Base-by-base conservation (phyloP, 805 yeast species). In the Jamesozyma rosinii region DNA sequence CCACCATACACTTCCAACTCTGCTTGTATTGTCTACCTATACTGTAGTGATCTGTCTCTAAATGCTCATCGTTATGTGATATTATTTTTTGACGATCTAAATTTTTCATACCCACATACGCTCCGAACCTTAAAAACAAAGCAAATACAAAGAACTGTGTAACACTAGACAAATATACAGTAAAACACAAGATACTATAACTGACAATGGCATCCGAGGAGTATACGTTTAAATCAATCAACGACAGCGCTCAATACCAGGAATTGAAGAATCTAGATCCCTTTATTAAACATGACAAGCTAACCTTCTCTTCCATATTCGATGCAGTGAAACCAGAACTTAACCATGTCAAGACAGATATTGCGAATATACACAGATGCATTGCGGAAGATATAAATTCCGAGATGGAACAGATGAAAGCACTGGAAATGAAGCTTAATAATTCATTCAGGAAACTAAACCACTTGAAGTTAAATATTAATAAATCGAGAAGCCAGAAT, bases 341-440 rank as follows among this genome's bases (percentile, higher is more conserved):
- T 9, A 39, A 40, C 17, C 56, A 51, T 34, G 53, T 59, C 1
- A 47, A 47, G 19, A 30, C 41, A 2, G 64, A 57, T 38, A 42
- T 59, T 9, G 30, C 21, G 3, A 27, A 42, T 5, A 44, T 59
- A n/a, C 52, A 53, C 42, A 42, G 39, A 13, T 44, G 44, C 8
- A 45, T 61, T 8, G 53, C 54, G 22, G 57, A 52, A 22, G 67
- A 63, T 38, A 51, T 67, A 4, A 52, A 54, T 13, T 50, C 55
- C 15, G 69, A 64, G 41, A 47, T 54, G 24, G 51, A 49, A 21
- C 62, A 58, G 29, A 63, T 64, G 44, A 49, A 49, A 19, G 38
- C 42, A 24, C 48, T 59, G 6, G 58, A 59, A 29, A 18, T 30
- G 8, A 54, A 55, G 34, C 37, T 60, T 22, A 54, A 49, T 19